Percentiles rank a stretch among this genome's conserved stretches.
Evolutionary conservation across 1,139 yeast species (phyloP).

Genomic region (Kodamaea plutei): DNA sequence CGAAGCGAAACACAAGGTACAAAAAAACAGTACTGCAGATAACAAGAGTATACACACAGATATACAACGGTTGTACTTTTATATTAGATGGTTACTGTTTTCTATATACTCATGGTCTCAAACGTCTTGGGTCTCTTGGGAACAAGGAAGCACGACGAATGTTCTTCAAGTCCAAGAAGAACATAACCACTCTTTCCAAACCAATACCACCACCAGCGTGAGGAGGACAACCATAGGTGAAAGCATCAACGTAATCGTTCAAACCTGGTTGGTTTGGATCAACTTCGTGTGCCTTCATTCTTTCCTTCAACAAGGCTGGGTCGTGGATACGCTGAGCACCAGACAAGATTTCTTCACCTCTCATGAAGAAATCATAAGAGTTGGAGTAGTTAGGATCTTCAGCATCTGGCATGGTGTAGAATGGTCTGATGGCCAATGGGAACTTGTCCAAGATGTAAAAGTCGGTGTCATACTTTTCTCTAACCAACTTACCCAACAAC

Average conservation of each 20-base stretch:
- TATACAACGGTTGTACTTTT: no score
- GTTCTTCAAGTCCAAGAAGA: slow-evolving; percentile 92
- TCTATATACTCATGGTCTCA: slow-evolving; percentile 84
- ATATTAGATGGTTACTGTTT: no score
- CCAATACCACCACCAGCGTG: slow-evolving; percentile 99
- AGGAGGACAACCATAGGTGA: slow-evolving; percentile 93
- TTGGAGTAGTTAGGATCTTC: slow-evolving; percentile 88
- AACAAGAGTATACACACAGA: no score
- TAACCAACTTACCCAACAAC: slow-evolving; percentile 83
- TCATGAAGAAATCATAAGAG: slow-evolving; percentile 97
- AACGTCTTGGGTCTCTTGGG: slow-evolving; percentile 98
- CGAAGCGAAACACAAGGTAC: no score
- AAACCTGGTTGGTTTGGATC: slow-evolving; percentile 80
- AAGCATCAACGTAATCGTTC: slow-evolving; percentile 87
- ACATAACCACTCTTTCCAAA: slow-evolving; percentile 96
- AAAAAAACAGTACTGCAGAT: no score
- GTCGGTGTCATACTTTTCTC: slow-evolving; percentile 94
- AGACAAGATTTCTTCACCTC: slow-evolving; percentile 97
- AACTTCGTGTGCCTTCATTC: slow-evolving; percentile 80
- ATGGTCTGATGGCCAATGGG: slow-evolving; percentile 95
- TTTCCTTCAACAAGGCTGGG: slow-evolving; percentile 70
- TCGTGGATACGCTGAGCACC: slow-evolving; percentile 99
- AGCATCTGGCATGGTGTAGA: slow-evolving; percentile 98
- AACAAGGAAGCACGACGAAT: slow-evolving; percentile 95
- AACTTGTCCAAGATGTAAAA: slow-evolving; percentile 96